Conservation (phyloP, 2,329 filamentous ascomycete genomes). For the Trichoderma sp. region DNA sequence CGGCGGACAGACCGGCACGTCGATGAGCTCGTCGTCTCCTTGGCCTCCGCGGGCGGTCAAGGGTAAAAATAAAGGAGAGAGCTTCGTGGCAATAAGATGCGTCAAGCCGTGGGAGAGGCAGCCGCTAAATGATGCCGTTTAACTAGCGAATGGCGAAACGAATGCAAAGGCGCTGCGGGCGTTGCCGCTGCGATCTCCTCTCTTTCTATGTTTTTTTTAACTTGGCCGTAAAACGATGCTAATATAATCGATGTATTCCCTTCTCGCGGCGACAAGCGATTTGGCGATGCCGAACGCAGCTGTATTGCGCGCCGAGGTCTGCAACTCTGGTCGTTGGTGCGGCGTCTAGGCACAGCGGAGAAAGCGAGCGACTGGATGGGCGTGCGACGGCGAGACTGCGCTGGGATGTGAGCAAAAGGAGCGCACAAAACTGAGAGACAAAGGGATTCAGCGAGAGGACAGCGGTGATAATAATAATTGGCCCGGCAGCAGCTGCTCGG, state of each 20-base stretch:
- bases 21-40: slow-evolving; percentile 12
- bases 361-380: slow-evolving; percentile 19
- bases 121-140: neutral
- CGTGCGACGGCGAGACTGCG: slow-evolving; percentile 10
- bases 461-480: slow-evolving; percentile 2
- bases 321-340: neutral
- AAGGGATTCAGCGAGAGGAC: slow-evolving; percentile 1
- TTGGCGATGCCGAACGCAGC: neutral
- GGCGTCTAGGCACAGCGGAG: slow-evolving; percentile 16
- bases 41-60: neutral
- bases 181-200: neutral
- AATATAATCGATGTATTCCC: neutral
- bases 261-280: neutral
- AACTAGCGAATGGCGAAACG: neutral
- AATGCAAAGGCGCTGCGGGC: neutral
- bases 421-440: neutral
- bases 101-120: slow-evolving; percentile 7
- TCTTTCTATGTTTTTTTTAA: neutral
- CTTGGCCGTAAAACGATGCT: neutral
- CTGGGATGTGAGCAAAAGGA: neutral
- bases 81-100: neutral
- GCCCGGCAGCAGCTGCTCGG: slow-evolving; percentile 9
- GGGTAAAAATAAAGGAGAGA: neutral
- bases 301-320: slow-evolving; percentile 2
- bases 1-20: slow-evolving; percentile 11